These are phyloP conservation scores for Tympanopsis confertula DNA, from an alignment of 2,329 filamentous ascomycete species.

Conservation along the genomic window DNA sequence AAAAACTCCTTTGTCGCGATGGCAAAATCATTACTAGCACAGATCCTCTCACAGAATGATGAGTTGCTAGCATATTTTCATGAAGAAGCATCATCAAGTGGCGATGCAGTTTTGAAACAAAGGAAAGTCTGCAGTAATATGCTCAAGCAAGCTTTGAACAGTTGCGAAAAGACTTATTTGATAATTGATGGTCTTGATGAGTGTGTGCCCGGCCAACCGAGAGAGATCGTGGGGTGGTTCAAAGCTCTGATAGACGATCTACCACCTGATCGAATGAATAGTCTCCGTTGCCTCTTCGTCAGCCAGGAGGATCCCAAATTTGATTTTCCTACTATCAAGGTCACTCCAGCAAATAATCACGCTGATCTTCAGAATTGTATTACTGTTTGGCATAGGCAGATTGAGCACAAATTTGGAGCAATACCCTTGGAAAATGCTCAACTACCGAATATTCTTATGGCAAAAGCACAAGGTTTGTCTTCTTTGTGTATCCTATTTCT, in stretches of 20 bases:
- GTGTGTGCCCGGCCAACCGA: slow-evolving; percentile 17
- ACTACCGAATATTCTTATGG: slow-evolving; percentile 8
- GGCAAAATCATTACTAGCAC: slow-evolving; percentile 17
- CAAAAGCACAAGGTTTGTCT: slow-evolving; percentile 9
- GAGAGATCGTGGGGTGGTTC: slow-evolving; percentile 16
- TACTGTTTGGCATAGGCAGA: slow-evolving; percentile 6
- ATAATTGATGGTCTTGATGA: slow-evolving; percentile 30
- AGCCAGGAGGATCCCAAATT: slow-evolving; percentile 20
- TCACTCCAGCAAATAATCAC: slow-evolving; percentile 12
- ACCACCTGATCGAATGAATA: too few species aligned
- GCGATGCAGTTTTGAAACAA: slow-evolving; percentile 13
- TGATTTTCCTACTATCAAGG: slow-evolving; percentile 9
- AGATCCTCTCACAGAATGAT: slow-evolving; percentile 15
- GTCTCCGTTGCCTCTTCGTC: slow-evolving; percentile 16
- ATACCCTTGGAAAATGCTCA: slow-evolving; percentile 5
- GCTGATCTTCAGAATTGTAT: slow-evolving; percentile 17
- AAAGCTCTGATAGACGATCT: slow-evolving; percentile 3
- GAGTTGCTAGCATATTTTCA: slow-evolving; percentile 17
- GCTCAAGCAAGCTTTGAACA: slow-evolving; percentile 13
- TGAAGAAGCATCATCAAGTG: slow-evolving; percentile 16
- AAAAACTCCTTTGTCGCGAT: slow-evolving; percentile 18
- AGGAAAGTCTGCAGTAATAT: slow-evolving; percentile 13
- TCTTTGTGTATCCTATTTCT: neutral
- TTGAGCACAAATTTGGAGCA: slow-evolving; percentile 11
- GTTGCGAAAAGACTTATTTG: slow-evolving; percentile 14